Conservation (phyloP, 768 basidiomycete species). For the Tephrocybe sp. region DNA sequence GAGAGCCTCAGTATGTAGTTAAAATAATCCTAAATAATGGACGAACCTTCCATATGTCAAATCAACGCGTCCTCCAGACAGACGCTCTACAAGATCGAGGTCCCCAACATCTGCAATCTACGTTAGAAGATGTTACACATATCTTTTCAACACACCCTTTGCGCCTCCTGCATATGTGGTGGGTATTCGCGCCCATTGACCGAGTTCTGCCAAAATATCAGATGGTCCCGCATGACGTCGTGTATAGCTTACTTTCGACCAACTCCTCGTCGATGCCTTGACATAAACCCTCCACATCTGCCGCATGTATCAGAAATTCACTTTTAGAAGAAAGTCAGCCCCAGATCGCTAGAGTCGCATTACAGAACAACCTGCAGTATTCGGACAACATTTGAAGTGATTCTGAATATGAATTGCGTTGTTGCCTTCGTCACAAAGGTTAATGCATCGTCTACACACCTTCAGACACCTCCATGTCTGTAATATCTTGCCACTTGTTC, state of each 20-base stretch:
- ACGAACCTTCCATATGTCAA: constrained; percentile 80
- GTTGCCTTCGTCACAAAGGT: background rate
- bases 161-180: constrained; percentile 98
- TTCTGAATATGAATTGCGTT: constrained; percentile 42
- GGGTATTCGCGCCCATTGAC: constrained; percentile 88
- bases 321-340: constrained; percentile 36
- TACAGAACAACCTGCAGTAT: constrained; percentile 69
- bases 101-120: constrained; percentile 69
- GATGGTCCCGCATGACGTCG: background rate
- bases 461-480: constrained; percentile 89
- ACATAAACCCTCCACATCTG: constrained; percentile 98
- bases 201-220: constrained; percentile 60
- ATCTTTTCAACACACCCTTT: constrained; percentile 52
- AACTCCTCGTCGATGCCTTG: constrained; percentile 93
- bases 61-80: constrained; percentile 85
- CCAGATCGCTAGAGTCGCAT: background rate
- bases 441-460: constrained; percentile 41
- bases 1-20: background rate
- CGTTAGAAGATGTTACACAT: background rate
- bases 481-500: constrained; percentile 98
- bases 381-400: constrained; percentile 73
- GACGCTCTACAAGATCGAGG: constrained; percentile 72
- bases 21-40: background rate
- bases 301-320: constrained; percentile 94
- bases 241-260: constrained; percentile 61